These are phyloP conservation scores for Populus hybrid DNA, from an alignment of 441 rosid genomes.

Conservation along the genomic window DNA sequence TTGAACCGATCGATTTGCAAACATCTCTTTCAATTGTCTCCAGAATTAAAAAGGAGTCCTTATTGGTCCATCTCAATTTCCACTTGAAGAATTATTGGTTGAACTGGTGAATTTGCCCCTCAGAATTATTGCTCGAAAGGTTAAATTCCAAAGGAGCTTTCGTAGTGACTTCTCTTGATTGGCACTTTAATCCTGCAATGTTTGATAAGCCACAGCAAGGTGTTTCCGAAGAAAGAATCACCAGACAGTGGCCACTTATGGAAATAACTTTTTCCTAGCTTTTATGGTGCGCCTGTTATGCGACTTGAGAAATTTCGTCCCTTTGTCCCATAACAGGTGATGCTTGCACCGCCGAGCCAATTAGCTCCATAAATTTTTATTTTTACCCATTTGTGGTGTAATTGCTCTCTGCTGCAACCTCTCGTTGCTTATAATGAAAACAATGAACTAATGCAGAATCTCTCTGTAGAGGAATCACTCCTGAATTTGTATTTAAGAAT, in stretches of 20 bases:
- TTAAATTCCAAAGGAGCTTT: neutral
- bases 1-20: neutral
- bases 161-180: neutral
- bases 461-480: too few relatives aligned
- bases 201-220: neutral
- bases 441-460: too few relatives aligned
- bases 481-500: too few relatives aligned
- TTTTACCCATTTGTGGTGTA: too few relatives aligned
- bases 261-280: neutral
- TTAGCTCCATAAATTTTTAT: neutral
- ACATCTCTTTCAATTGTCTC: neutral
- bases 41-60: neutral
- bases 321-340: neutral
- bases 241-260: neutral
- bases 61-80: neutral
- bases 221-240: neutral
- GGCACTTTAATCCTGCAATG: neutral
- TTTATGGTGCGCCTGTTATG: neutral
- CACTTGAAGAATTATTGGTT: neutral
- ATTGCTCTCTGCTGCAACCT: too few relatives aligned
- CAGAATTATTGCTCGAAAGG: neutral
- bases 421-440: too few relatives aligned
- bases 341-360: neutral
- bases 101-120: neutral
- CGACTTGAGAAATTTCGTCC: neutral